phyloP scores from a whole-genome alignment of 179 eudicot species.

The Sideroxylon spinosum region DNA sequence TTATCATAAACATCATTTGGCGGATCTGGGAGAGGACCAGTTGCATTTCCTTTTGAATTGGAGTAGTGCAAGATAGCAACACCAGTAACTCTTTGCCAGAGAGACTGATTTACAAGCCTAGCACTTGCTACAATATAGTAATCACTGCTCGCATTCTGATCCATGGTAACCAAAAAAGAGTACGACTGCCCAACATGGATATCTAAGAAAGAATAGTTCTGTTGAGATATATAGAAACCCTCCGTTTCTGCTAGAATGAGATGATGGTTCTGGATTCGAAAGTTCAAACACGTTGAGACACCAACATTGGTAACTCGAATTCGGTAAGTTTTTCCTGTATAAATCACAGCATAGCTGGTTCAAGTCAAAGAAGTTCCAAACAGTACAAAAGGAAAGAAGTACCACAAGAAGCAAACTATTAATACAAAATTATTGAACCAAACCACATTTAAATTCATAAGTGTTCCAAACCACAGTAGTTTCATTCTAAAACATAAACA shows the following conservation, averaged over 20 bases:
- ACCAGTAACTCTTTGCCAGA: slow-evolving; percentile 87
- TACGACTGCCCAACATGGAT: slow-evolving; percentile 97
- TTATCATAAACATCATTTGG: slow-evolving; percentile 72
- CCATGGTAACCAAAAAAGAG: slow-evolving; percentile 88
- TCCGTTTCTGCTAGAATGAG: slow-evolving; percentile 83
- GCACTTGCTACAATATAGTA: slow-evolving; percentile 95
- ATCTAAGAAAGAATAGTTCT: slow-evolving; percentile 65
- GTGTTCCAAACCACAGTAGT: background rate
- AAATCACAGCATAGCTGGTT: slow-evolving; percentile 4
- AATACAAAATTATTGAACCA: background rate
- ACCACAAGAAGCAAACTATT: background rate
- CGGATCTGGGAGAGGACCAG: slow-evolving; percentile 90
- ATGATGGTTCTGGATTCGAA: slow-evolving; percentile 76
- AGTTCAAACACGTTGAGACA: slow-evolving; percentile 77
- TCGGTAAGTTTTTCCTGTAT: slow-evolving; percentile 83
- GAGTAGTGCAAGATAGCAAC: slow-evolving; percentile 87
- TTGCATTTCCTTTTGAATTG: slow-evolving; percentile 72
- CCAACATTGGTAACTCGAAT: slow-evolving; percentile 85
- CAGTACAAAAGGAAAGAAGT: background rate
- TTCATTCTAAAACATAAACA: background rate
- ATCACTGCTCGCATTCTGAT: slow-evolving; percentile 89
- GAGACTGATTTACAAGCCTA: slow-evolving; percentile 70
- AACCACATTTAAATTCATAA: background rate
- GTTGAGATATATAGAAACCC: slow-evolving; percentile 72
- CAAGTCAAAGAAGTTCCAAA: background rate